Base-by-base conservation (phyloP, 495 filamentous ascomycete genomes). In the Cryomyces minteri region DNA sequence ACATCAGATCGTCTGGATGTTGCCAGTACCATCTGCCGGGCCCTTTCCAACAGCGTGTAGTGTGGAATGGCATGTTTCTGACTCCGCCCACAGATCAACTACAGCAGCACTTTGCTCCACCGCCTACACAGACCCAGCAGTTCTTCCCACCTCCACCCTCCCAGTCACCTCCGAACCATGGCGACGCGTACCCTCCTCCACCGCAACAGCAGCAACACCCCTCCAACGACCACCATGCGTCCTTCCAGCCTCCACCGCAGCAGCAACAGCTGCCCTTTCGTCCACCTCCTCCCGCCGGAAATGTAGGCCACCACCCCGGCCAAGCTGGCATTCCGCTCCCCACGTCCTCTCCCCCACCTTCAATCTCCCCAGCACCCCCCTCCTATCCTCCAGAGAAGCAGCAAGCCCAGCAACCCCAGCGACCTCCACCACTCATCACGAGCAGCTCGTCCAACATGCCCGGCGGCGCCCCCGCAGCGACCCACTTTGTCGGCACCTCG, bases 401-500 rank as follows among this genome's bases (percentile, higher is more conserved):
- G 32, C 48, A 5, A 30, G 41, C 4, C 38, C 52, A 18, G 40
- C 32, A 42, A 31, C 8, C 28, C 40, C 40, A 41, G 40, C 40
- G 28, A 8, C 9, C 12, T 9, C 40, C n/a, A 32, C 32, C 51
- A 5, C 42, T 52, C 18, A 55, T 54, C 49, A 49, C 40, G 32
- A 58, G 50, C 43, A 36, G 29, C 4, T 32, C 45, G 7, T 41
- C 55, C 36, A 40, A 51, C 42, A 47, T 66, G 45, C 49, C 56
- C 29, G 50, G 65, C 34, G 74, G 73, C 4, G 67, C 74, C 10
- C 72, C 70, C 0, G 38, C 64, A 11, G 51, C 58, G 32, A 65
- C 58, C 1, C 68, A 79, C 30, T 83, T 86, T 46, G 50, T 63
- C 4, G 81, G 83, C 34, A 76, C 73, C 0, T 56, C 50, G 1